Base-by-base conservation (phyloP, 2,329 filamentous ascomycete species). In the Arthrobotrys sinensis region DNA sequence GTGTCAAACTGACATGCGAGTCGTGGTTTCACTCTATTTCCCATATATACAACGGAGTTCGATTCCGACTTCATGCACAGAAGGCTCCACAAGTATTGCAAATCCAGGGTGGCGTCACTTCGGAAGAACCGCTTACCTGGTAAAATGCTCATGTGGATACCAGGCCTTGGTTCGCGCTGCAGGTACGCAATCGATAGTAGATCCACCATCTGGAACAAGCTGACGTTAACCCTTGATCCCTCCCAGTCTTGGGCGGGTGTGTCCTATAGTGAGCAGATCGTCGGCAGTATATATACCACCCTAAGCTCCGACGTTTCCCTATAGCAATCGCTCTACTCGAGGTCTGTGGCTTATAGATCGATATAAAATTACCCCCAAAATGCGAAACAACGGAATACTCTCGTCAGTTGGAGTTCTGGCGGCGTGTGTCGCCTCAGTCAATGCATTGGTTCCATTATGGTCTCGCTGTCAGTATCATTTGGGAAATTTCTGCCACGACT, bases 121-220 rank as follows among this genome's bases (percentile, higher is more conserved):
- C 69, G 46, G 57, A 52, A 32, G 19, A 57, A 43, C 40, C 28
- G 24, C 10, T 71, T 66, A 77, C 73, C 73, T 71, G 73, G 73
- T 70, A 70, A 71, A 65, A 28, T 60, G 72, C 72, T 76, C 72
- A 76, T 70, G 46, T 65, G 36, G 32, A 36, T 69, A 46, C 64
- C 36, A 16, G 64, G 64, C 55, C 16, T 46, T 16, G 24, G n/a
- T 4, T 62, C 24, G n/a, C 50, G 45, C 64, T 69, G 64, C 71
- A 68, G 64, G 71, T 63, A 76, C 69, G 69, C 50, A 19, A 34
- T 36, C 53, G 32, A 57, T 19, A 11, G 36, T 24, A 36, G 36
- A 45, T 62, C 28, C 21, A n/a, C 11, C 46, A 24, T 40, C 28
- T 10, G 12, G n/a, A 62, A 38, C 24, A 62, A 55, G 63, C 70